Base-by-base conservation (phyloP, 2,329 filamentous ascomycete genomes). In the Colletotrichum noveboracense region DNA sequence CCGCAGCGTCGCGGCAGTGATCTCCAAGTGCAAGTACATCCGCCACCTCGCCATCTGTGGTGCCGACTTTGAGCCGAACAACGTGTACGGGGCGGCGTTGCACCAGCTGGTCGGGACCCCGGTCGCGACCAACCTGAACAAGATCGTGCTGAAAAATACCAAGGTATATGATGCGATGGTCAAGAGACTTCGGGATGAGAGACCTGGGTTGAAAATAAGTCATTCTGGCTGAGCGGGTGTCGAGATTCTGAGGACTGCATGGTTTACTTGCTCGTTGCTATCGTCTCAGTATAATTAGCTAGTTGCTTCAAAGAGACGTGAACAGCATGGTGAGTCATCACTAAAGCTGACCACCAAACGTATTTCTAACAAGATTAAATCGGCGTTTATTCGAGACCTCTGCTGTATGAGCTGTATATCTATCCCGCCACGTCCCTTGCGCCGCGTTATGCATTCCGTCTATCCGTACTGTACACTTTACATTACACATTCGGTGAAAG, bases 401-500 rank as follows among this genome's bases (percentile, higher is more conserved):
- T 76, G 43, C 14, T 74, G 21, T 73, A 65, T 24, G 24, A 52
- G 43, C 32, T 76, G 64, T 64, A 74, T 69, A 9, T 76, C 70
- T 73, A 74, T 28, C 58, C 43, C 28, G 34, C 34, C 74, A 38
- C 26, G 24, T 60, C 64, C 60, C 13, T 61, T 73, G 64, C 70
- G 58, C 70, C 28, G 21, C 60, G 34, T 38, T 52, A 68, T 76
- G 74, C 70, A 68, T 36, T 73, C 43, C 74, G 66, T 76, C 71
- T 32, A 61, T 32, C 58, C 43, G 21, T 76, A 73, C 48, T 76
- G 56, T 76, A 74, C 70, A 76, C 34, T 68, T 76, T 65, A 76
- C 64, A 74, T 76, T 86, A 98, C 78, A 98, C 92, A 87, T 98
- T 98, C 4, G 96, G 96, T 65, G 95, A 95, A 76, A 98, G 87